Evolutionary conservation across 345 rosid species (phyloP).

Genomic region (Heritiera littoralis): DNA sequence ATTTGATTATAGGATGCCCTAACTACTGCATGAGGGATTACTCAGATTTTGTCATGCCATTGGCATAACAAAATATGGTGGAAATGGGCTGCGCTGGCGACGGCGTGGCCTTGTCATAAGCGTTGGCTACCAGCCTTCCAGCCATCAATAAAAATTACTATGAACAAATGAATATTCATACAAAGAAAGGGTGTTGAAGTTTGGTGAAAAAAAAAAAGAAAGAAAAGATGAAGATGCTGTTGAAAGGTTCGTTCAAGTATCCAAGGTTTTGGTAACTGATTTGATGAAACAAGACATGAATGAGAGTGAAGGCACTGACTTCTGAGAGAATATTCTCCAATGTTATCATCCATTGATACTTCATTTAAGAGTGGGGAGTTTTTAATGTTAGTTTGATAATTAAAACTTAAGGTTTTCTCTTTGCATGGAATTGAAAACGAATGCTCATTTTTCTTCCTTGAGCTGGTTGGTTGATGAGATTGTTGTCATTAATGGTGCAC

Average conservation of each 20-base stretch:
- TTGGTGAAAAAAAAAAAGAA: neutral
- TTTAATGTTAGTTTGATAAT: neutral
- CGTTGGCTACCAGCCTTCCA: constrained; percentile 9
- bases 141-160: neutral
- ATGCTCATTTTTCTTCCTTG: constrained; percentile 12
- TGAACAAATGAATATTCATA: neutral
- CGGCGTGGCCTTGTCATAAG: constrained; percentile 25
- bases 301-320: neutral
- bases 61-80: constrained; percentile 2
- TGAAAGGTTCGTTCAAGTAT: neutral
- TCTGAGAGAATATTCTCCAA: neutral
- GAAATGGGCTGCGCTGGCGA: constrained; percentile 27
- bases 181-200: neutral
- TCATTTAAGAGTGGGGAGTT: neutral
- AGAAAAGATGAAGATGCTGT: neutral
- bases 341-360: neutral
- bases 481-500: constrained; percentile 29
- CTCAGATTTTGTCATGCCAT: constrained; percentile 24
- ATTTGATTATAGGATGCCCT: neutral
- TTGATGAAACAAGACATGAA: neutral
- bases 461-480: constrained; percentile 33
- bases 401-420: neutral
- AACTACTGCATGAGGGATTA: constrained; percentile 18
- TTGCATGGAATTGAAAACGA: constrained; percentile 23
- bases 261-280: neutral